These are phyloP conservation scores for Entomophthora muscae DNA, from an alignment of 371 early-diverging fungal genomes.

Conservation along the genomic window DNA sequence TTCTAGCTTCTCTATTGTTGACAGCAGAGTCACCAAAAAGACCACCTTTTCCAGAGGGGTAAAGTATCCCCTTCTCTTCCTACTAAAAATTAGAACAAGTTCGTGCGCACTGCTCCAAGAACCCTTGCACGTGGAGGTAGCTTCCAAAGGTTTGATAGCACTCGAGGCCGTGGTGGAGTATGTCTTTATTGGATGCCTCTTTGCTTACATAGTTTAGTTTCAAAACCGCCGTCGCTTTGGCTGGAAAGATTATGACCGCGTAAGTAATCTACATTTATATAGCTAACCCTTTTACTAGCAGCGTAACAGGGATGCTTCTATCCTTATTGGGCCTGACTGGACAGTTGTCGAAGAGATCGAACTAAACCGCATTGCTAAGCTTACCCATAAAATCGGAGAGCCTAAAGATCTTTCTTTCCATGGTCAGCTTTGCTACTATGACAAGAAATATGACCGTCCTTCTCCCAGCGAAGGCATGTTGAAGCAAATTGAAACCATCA, in stretches of 20 bases:
- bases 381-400: constrained; percentile 56
- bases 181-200: neutral
- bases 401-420: constrained; percentile 54
- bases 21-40: constrained; percentile 56
- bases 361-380: constrained; percentile 67
- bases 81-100: constrained; percentile 8
- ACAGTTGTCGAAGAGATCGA: constrained; percentile 86
- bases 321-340: constrained; percentile 82
- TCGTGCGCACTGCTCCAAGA: constrained; percentile 17
- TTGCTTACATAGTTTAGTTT: neutral
- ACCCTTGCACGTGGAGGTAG: neutral
- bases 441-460: constrained; percentile 74
- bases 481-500: constrained; percentile 42
- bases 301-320: constrained; percentile 69
- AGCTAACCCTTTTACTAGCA: constrained; percentile 25
- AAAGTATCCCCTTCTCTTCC: neutral
- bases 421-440: constrained; percentile 59
- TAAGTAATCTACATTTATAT: constrained; percentile 12
- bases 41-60: constrained; percentile 17
- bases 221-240: constrained; percentile 22
- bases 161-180: constrained; percentile 21
- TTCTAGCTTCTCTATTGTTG: constrained; percentile 89
- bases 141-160: constrained; percentile 18
- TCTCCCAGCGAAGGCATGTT: constrained; percentile 64
- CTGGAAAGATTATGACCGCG: constrained; percentile 29